Evolutionary conservation across 2,329 filamentous ascomycete genomes (phyloP).

Genomic region (Epicoccum nigrum): DNA sequence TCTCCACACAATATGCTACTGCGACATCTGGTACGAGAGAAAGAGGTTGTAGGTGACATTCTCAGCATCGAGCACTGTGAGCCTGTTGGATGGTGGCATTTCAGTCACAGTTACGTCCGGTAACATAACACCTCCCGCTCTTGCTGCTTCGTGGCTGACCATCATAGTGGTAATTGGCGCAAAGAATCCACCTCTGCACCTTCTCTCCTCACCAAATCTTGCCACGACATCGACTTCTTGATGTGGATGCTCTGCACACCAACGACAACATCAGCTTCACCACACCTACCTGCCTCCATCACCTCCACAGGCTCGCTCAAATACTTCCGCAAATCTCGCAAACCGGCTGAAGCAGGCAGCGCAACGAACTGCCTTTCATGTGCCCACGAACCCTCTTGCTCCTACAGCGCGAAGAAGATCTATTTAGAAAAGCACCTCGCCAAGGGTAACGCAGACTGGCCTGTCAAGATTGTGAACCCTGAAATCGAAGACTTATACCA

Average conservation of each 20-base stretch:
- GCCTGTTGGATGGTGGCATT: constrained; percentile 96
- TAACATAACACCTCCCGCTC: constrained; percentile 30
- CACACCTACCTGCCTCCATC: constrained; percentile 78
- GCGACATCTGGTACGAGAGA: constrained; percentile 75
- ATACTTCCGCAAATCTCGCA: constrained; percentile 76
- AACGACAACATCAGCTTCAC: constrained; percentile 52
- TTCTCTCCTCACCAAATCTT: constrained; percentile 90
- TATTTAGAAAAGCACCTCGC: constrained; percentile 74
- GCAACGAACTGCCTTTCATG: constrained; percentile 91
- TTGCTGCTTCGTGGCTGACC: constrained; percentile 1
- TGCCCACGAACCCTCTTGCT: constrained; percentile 73
- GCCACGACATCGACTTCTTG: constrained; percentile 92
- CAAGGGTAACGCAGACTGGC: constrained; percentile 75
- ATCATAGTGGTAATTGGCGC: constrained; percentile 82
- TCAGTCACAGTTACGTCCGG: constrained; percentile 66
- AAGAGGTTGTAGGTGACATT: constrained; percentile 80
- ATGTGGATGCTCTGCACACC: constrained; percentile 89
- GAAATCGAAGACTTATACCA: constrained; percentile 81
- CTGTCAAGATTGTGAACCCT: constrained; percentile 84
- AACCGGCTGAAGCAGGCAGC: constrained; percentile 73
- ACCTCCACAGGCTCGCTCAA: constrained; percentile 77
- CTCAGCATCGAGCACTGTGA: constrained; percentile 90
- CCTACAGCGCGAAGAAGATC: constrained; percentile 83
- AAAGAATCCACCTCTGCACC: constrained; percentile 77
- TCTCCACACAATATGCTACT: constrained; percentile 90